phyloP scores from a whole-genome alignment of 495 filamentous ascomycete genomes.

The Aspergillus bridgeri region DNA sequence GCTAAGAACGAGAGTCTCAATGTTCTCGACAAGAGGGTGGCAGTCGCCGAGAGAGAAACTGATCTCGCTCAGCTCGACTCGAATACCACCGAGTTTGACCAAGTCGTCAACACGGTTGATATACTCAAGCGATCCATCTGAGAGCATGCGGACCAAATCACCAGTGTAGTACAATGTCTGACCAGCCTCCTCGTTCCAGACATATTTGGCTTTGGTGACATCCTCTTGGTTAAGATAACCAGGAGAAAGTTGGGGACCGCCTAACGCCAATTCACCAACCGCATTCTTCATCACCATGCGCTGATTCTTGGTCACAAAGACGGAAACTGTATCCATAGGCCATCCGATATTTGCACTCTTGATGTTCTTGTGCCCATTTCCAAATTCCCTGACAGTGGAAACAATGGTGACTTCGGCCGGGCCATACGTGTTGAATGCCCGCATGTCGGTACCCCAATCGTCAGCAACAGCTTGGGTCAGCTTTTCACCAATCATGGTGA shows the following conservation, averaged over 20 bases:
- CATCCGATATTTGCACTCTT: slow-evolving; percentile 36
- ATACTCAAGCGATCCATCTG: slow-evolving; percentile 43
- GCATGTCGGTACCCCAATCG: slow-evolving; percentile 34
- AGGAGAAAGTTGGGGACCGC: slow-evolving; percentile 38
- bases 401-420: slow-evolving; percentile 37
- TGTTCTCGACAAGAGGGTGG: slow-evolving; percentile 27
- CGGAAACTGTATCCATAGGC: slow-evolving; percentile 32
- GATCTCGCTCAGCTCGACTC: slow-evolving; percentile 39
- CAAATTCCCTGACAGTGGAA: slow-evolving; percentile 33
- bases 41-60: slow-evolving; percentile 30
- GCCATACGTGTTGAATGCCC: slow-evolving; percentile 36
- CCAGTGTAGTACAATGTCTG: slow-evolving; percentile 48
- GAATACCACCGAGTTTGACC: slow-evolving; percentile 37
- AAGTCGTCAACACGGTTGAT: slow-evolving; percentile 36
- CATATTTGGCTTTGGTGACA: slow-evolving; percentile 38
- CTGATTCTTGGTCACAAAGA: slow-evolving; percentile 31
- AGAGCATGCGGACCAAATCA: slow-evolving; percentile 45
- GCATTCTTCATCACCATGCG: slow-evolving; percentile 33
- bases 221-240: slow-evolving; percentile 44
- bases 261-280: slow-evolving; percentile 44
- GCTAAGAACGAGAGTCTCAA: slow-evolving; percentile 27
- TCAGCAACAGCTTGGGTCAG: slow-evolving; percentile 57
- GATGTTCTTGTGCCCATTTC: slow-evolving; percentile 23
- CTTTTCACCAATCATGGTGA: slow-evolving; percentile 96
- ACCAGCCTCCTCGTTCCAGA: slow-evolving; percentile 27